Evolutionary conservation across 208 protist species (phyloP), one percentile per base, ranked within the genome.

Genomic region (Trichomonas vaginalis): DNA sequence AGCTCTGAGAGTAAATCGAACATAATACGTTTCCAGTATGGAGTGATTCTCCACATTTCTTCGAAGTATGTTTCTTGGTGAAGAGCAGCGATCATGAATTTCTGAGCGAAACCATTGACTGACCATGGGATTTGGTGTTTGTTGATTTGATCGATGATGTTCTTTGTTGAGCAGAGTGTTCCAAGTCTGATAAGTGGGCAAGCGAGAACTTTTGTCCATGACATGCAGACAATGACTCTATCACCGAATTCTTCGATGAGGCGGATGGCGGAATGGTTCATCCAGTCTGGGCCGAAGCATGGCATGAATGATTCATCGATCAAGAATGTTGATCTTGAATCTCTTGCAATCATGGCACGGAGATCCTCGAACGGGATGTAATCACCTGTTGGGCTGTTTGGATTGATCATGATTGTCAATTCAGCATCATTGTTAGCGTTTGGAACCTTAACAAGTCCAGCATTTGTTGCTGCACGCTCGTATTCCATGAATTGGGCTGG

Each of bases 321-420:
- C 8, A 92, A 10, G n/a, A 92, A 92, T 35, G 45, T 51, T 35
- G 86, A 48, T n/a, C 46, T 51, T 27, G 12, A 35, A 15, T 35
- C 86, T 27, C 8, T 42, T 35, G 12, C 27, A 21, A 51, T 51
- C 45, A 42, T 51, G 3, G 42, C 14, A 39, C 86, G 48, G 39
- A 92, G 32, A 39, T 92, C 86, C 37, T 92, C 86, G 45, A 92
- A 92, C 27, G 86, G 86, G 8, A 92, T 51, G 45, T 92, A 92
- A 92, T 92, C 86, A 35, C 86, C 86, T 92, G 86, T 92, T 92
- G 86, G 86, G 17, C 40, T 48, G 45, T 92, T 92, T 92, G 86
- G 86, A 92, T 92, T 92, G 45, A 92, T 92, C 86, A 92, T 92
- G 17, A 92, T 92, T 51, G 35, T 51, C 0, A 92, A 17, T 51